Evolutionary conservation across 345 rosid species (phyloP), one percentile per base, ranked within the genome.

Genomic region (Brassica cretica): DNA sequence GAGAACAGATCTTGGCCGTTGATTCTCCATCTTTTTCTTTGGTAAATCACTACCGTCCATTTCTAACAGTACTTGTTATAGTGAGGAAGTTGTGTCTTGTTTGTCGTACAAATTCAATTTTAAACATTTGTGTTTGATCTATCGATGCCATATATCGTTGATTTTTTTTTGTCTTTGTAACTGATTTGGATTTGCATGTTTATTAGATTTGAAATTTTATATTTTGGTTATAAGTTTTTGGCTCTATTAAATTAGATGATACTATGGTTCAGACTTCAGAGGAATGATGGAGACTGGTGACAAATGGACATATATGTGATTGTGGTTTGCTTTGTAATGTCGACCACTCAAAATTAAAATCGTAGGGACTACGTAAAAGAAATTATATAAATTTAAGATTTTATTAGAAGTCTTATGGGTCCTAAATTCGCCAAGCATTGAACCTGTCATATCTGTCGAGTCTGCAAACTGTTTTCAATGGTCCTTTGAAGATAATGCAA

Each of bases 1-100:
- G 66, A 82, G 88, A 73, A 75, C 82, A 77, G 77, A 83, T 78
- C 71, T 78, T 21, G 78, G 73, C 84, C 85, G 76, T 75, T 83
- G 73, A 85, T 73, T 79, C 6, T 25, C 35, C 37, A 11, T 5
- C 21, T 74, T 25, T 66, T 2, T 1, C 12, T 15, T 9, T 63
- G 58, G 55, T 44, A 35, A 62, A 53, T 63, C 46, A 53, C 53
- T 0, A 53, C 78, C 71, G 71, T 64, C 8, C 55, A 4, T 58
- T 79, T 59, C 76, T 79, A 72, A 74, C 82, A 4, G 59, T 68
- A 63, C 66, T 35, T 61, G 72, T 59, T 73, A 66, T 67, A 66
- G 76, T 76, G 21, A 58, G 65, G 82, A 66, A 78, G 33, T 75
- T 69, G 66, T 4, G 56, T 51, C 56, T 53, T 53, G 60, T 68